Evolutionary conservation across 202 grass and related monocot species (phyloP).

Genomic region (Carex sylvatica): DNA sequence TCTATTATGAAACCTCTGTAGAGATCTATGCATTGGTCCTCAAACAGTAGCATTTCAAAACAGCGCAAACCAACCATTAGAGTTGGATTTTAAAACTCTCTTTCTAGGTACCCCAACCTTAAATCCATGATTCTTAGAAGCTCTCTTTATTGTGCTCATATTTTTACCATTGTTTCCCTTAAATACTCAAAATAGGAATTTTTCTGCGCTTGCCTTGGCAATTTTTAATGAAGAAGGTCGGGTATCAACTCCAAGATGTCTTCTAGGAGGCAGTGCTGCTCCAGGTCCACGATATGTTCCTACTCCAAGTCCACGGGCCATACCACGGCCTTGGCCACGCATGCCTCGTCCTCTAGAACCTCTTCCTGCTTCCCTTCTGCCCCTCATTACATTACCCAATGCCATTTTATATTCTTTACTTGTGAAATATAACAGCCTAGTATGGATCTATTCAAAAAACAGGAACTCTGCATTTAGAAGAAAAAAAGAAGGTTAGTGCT

Average conservation of each 20-base stretch:
- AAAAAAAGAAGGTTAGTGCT: not conserved
- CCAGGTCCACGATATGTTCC: slow-evolving; percentile 71
- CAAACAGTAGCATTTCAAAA: slow-evolving; percentile 4
- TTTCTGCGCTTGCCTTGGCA: slow-evolving; percentile 94
- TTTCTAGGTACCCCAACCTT: not conserved
- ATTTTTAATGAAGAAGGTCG: slow-evolving; percentile 63
- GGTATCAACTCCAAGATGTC: slow-evolving; percentile 83
- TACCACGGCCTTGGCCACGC: slow-evolving; percentile 45
- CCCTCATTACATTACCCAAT: slow-evolving; percentile 68
- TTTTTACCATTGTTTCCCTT: slow-evolving; percentile 60
- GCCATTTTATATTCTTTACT: slow-evolving; percentile 41
- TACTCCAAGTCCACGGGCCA: slow-evolving; percentile 41
- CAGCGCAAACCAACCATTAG: not conserved
- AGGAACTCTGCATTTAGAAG: slow-evolving; percentile 14
- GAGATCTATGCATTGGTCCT: not conserved
- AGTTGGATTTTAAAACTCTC: not conserved
- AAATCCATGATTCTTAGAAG: slow-evolving; percentile 25
- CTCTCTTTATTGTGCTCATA: slow-evolving; percentile 36
- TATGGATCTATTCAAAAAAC: not conserved
- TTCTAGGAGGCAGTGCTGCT: slow-evolving; percentile 49
- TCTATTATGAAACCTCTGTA: slow-evolving; percentile 13
- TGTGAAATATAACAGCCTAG: slow-evolving; percentile 2
- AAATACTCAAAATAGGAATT: slow-evolving; percentile 56
- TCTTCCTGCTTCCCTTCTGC: slow-evolving; percentile 57
- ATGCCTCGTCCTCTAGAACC: slow-evolving; percentile 57